Base-by-base conservation (phyloP, 257 asterid genomes). In the Solanum virginianum region DNA sequence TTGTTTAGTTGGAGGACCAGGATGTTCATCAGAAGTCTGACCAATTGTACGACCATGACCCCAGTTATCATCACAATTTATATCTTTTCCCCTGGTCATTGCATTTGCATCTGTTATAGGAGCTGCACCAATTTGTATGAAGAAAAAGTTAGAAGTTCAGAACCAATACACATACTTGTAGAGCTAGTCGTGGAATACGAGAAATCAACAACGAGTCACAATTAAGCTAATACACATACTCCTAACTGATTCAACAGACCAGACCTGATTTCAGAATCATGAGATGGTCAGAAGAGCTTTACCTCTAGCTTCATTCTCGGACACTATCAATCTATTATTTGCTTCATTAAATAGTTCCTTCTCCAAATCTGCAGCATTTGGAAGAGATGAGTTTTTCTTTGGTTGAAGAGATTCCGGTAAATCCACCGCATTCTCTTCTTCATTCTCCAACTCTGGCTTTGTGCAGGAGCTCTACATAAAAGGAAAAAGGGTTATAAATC, bases 401-500 rank as follows among this genome's bases (percentile, higher is more conserved):
- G 87, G 89, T 84, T 84, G 89, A 62, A 89, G 80, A 80, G 82
- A 79, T 80, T 87, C 89, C 41, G 74, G 85, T 49, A 59, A 70
- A 80, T 85, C 84, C 66, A 89, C 92, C 8, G 26, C 59, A 68
- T 88, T 92, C 32, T 90, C 91, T 65, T 88, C 92, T 83, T 91
- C 96, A 36, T 84, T 77, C 69, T 89, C 94, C 29, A 86, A 86
- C 57, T 89, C 97, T 26, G 98, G 96, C 88, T 93, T 94, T 45
- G 97, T 88, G 90, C 97, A 92, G 83, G 99, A 96, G 88, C 99
- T 96, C 98, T 96, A 91, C 87, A 86, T 82, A 85, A 51, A 18
- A 15, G 49, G 41, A 26, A 51, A 29, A 32, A 20, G 3, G 15
- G 83, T 79, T 79, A 53, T 2, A 51, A 56, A 79, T 79, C 62